Conservation (phyloP, 148 eudicot genomes). For the Chenopodium album region DNA sequence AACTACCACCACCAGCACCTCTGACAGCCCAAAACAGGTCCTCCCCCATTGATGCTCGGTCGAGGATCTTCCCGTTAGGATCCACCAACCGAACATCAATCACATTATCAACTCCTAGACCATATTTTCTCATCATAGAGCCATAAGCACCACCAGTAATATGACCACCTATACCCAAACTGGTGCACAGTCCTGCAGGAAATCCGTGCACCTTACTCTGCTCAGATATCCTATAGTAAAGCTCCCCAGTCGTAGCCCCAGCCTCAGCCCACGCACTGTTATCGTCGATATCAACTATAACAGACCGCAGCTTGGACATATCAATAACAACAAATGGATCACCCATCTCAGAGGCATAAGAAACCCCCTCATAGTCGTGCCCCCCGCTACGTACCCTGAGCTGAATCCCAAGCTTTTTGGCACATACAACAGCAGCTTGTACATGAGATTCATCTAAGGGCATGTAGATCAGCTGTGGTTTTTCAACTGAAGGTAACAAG, state of each 20-base stretch:
- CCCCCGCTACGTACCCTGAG: slow-evolving; percentile 48
- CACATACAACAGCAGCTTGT: slow-evolving; percentile 35
- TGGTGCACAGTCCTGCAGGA: slow-evolving; percentile 36
- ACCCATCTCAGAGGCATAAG: slow-evolving; percentile 32
- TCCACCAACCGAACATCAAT: slow-evolving; percentile 42
- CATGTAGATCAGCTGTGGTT: slow-evolving; percentile 33
- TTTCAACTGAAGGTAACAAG: slow-evolving; percentile 25
- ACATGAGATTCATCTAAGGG: slow-evolving; percentile 39
- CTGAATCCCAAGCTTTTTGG: slow-evolving; percentile 29
- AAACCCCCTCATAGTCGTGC: slow-evolving; percentile 50
- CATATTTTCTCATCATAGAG: slow-evolving; percentile 45
- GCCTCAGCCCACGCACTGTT: slow-evolving; percentile 47
- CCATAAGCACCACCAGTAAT: slow-evolving; percentile 50
- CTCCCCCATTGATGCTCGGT: slow-evolving; percentile 46
- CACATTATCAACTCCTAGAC: slow-evolving; percentile 49
- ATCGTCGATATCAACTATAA: slow-evolving; percentile 28
- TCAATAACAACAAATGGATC: slow-evolving; percentile 46
- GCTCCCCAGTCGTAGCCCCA: slow-evolving; percentile 43
- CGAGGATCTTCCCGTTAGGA: slow-evolving; percentile 31
- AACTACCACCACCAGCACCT: slow-evolving; percentile 51
- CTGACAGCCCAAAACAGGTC: slow-evolving; percentile 53
- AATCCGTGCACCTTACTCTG: slow-evolving; percentile 35
- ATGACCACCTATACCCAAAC: slow-evolving; percentile 41
- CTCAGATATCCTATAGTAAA: slow-evolving; percentile 37
- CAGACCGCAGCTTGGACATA: slow-evolving; percentile 31